phyloP scores from a whole-genome alignment of 2,329 filamentous ascomycete genomes.

The Aspergillus carbonarius region DNA sequence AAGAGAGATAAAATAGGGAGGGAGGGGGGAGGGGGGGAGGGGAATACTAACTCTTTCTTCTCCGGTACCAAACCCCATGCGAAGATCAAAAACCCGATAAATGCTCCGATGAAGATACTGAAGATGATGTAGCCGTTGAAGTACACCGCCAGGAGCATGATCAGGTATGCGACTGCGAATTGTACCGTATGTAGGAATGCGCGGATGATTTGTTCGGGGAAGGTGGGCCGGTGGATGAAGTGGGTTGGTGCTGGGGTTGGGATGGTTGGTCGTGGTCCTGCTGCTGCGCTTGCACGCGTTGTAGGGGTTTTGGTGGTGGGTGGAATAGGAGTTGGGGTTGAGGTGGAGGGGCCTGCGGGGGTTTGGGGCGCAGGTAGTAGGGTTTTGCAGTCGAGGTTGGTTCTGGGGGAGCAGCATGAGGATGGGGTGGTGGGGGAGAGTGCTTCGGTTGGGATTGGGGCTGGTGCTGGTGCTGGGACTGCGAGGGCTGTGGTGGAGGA shows the following conservation, averaged over 20 bases:
- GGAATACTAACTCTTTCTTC: slow-evolving; percentile 20
- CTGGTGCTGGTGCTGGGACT: background rate
- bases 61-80: slow-evolving; percentile 58
- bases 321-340: background rate
- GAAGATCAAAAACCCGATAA: slow-evolving; percentile 70
- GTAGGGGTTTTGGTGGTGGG: background rate
- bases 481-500: background rate
- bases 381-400: too few species aligned
- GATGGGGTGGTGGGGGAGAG: background rate
- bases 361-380: too few species aligned
- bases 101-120: slow-evolving; percentile 75
- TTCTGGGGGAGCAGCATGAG: background rate
- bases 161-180: slow-evolving; percentile 73
- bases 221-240: slow-evolving; percentile 54
- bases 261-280: background rate
- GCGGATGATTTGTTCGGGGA: slow-evolving; percentile 65
- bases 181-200: slow-evolving; percentile 68
- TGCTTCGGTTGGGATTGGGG: background rate
- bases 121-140: slow-evolving; percentile 75
- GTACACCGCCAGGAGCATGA: slow-evolving; percentile 70
- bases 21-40: too few species aligned
- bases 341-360: too few species aligned
- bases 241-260: background rate
- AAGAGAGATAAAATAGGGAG: too few species aligned
- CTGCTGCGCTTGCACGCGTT: background rate